A percentile compares a stretch with the other conserved stretches of the same genome.
Evolutionary conservation across 208 protist species (phyloP).

Genomic region (Leishmania tropica): DNA sequence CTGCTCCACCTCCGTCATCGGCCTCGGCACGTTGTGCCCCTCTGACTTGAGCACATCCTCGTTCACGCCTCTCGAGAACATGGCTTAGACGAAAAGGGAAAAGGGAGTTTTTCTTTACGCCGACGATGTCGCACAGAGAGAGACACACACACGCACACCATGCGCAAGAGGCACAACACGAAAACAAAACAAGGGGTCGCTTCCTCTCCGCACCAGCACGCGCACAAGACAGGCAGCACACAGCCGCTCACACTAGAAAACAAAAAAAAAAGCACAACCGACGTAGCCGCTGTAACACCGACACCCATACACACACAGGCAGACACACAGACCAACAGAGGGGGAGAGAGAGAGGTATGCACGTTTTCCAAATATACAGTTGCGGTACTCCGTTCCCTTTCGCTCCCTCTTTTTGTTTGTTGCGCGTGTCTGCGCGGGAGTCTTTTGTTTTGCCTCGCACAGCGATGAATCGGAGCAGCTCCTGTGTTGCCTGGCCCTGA

Average conservation of each 20-base stretch:
- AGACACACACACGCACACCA: background rate
- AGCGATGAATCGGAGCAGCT: background rate
- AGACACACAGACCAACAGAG: background rate
- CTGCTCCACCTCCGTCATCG: slow-evolving; percentile 32
- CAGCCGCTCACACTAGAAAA: background rate
- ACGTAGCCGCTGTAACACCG: background rate
- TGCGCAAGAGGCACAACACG: background rate
- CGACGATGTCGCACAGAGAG: background rate
- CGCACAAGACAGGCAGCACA: background rate
- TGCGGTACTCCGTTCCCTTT: background rate
- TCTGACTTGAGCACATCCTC: slow-evolving; percentile 52
- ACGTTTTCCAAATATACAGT: background rate
- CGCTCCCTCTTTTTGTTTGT: background rate
- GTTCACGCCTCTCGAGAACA: slow-evolving; percentile 74
- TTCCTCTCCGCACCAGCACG: background rate
- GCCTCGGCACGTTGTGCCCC: slow-evolving; percentile 50
- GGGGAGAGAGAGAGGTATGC: too few relatives aligned
- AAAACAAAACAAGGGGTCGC: background rate
- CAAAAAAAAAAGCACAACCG: slow-evolving; percentile 1
- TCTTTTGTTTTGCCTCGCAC: background rate
- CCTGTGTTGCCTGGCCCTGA: background rate
- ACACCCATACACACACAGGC: background rate
- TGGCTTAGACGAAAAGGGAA: slow-evolving; percentile 1
- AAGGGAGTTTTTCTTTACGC: background rate
- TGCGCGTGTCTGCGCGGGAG: too few relatives aligned